phyloP scores from a whole-genome alignment of 495 filamentous ascomycete species.

The Saxophila tyrrhenica region DNA sequence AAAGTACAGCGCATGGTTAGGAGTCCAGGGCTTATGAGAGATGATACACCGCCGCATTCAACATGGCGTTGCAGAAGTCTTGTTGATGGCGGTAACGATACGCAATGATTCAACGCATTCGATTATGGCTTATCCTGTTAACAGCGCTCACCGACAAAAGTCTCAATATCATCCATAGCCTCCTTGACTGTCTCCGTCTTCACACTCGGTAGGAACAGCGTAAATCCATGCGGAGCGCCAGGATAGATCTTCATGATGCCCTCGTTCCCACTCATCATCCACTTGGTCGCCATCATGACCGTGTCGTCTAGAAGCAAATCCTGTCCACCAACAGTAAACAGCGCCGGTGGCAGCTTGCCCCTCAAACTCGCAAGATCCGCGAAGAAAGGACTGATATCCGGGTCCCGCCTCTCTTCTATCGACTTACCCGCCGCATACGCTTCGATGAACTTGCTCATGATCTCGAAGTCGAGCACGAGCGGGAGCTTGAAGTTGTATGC shows the following conservation, averaged over 20 bases:
- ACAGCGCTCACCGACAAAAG: constrained; percentile 6
- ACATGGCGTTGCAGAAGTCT: constrained; percentile 7
- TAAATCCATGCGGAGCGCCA: constrained; percentile 22
- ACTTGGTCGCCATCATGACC: constrained; percentile 42
- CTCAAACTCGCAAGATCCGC: constrained; percentile 33
- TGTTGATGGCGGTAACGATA: neutral
- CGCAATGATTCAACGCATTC: neutral
- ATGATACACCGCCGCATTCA: constrained; percentile 10
- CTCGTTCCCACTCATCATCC: constrained; percentile 40
- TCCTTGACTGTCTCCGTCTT: constrained; percentile 3
- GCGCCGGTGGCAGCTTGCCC: constrained; percentile 35
- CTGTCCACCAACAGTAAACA: constrained; percentile 43
- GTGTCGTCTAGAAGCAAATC: constrained; percentile 47
- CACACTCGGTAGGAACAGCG: constrained; percentile 10
- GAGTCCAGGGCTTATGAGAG: neutral
- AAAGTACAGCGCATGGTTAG: neutral
- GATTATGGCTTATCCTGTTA: no score
- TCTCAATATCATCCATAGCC: constrained; percentile 10
- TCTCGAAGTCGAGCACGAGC: constrained; percentile 31
- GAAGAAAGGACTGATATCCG: constrained; percentile 34
- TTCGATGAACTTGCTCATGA: constrained; percentile 32
- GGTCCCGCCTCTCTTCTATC: constrained; percentile 27
- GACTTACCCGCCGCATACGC: constrained; percentile 36
- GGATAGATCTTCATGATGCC: constrained; percentile 39
- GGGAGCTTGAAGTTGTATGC: constrained; percentile 24